Evolutionary conservation across 257 asterid genomes (phyloP), one percentile per base, ranked within the genome.

Genomic region (Solanum medicagineum): DNA sequence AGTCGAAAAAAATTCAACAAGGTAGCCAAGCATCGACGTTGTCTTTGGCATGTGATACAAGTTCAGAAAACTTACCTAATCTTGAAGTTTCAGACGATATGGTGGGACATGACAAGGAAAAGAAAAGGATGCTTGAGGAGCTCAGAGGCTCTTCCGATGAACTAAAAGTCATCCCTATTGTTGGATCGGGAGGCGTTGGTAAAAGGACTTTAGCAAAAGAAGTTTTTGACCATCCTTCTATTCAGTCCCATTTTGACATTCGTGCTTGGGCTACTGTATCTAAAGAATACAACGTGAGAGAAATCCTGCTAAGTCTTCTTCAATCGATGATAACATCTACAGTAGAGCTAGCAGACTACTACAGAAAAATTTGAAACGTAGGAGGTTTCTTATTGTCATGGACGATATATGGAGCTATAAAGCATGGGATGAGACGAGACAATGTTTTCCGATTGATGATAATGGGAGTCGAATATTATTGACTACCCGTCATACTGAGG

Each of bases 181-280:
- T 71, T 9, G 88, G 88, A 32, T 81, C 81, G 86, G 75, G 85
- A 0, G 86, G 88, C n/a, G 36, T 81, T 16, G 88, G 84, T 13
- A 83, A 86, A 49, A 86, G 86, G n/a, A 86, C 88, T 8, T 55
- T 86, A n/a, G 86, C 85, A 2, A 57, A 60, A 47, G 51, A 70
- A 51, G 77, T 83, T 17, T 68, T 40, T 6, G 47, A 55, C 17
- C 47, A 77, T 74, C 71, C 81, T 16, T 22, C 2, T 5, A 77
- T 83, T 47, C 3, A 8, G 22, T 51, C 15, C 36, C 40, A 24
- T 20, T 86, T 86, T 57, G 84, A 83, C 10, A 1, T 62, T 60
- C 45, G 73, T 16, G 65, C 84, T 13, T 86, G 86, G 88, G 79
- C 86, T 59, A 57, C 16, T 60, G 79, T 86, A 15, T 60, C 81